Base-by-base conservation (phyloP, 257 asterid genomes). In the Nicotiana tabacum region DNA sequence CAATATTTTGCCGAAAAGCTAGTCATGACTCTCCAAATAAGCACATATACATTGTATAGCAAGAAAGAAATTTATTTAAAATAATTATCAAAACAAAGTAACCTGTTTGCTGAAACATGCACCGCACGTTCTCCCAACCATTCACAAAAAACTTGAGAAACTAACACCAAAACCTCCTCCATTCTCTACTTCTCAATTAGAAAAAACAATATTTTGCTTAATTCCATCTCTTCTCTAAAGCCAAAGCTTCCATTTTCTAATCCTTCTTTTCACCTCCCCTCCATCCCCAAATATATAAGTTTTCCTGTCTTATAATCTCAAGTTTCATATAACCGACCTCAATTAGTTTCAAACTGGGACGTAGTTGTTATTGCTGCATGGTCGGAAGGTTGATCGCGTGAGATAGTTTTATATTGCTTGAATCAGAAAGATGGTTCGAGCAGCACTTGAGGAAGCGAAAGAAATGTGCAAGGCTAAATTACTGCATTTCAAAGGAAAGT, bases 401-500 rank as follows among this genome's bases (percentile, higher is more conserved):
- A 15, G 13, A 15, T 8, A 48, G 53, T 76, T 2, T 51, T 18
- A 46, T 48, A 24, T 15, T 48, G 64, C 64, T 76, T 81, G 62
- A 27, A 81, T 65, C 83, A 51, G 43, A 17, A 64, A 83, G 32
- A 93, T 93, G 93, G 92, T 88, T 84, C 83, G 91, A 68, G 91
- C 86, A n/a, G 1, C 64, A 12, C 80, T 83, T 37, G 91, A 87
- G 86, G 97, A 88, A 78, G 96, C 91, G 5, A 84, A 66, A 57
- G 83, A 81, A 58, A 81, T 53, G 29, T 81, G 77, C 77, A 65
- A 81, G 66, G 77, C 83, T 48, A 4, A 18, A 39, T 51, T 76
- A 43, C 53, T 76, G 27, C 80, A 78, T 60, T 70, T 82, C 66
- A 90, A 87, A 70, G 83, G 92, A 87, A 90, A 88, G 78, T 24